Evolutionary conservation across 2,329 filamentous ascomycete species (phyloP), one percentile per base, ranked within the genome.

Genomic region (Penicillium hordei): DNA sequence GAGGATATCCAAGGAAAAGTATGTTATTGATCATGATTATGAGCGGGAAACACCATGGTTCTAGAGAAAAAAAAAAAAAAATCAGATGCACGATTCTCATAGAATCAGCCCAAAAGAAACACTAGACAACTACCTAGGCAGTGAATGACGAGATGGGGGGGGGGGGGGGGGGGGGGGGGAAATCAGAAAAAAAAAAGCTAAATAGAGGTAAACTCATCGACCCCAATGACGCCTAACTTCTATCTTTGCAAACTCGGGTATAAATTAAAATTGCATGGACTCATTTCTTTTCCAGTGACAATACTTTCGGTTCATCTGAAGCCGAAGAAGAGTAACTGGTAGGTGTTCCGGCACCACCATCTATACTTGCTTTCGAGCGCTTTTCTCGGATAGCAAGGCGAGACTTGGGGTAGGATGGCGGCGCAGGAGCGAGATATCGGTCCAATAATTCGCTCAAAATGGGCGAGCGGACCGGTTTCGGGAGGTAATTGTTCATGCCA

Each of bases 401-500:
- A 12, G 68, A 70, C 46, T 62, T 72, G 21, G 68, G 67, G 48
- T 70, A 69, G 1, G 76, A 75, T 1, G 78, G 73, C 9, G 77
- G 73, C 10, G 76, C 73, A 48, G 85, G 83, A 15, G 77, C 76
- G 9, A 89, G 79, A 67, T 89, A 89, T 31, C 82, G 81, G 65
- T 89, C 86, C 13, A 97, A 78, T 78, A 97, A 93, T 69, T 87
- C 87, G 76, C 91, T 94, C 53, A 97, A 80, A 40, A 95, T 87
- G 46, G 93, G 89, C 4, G 90, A 91, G 60, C 92, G 85, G n/a
- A 97, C 93, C 1, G 93, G 93, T 72, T 97, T 97, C 17, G 93
- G 92, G 1, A 97, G 84, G 68, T 97, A 97, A 69, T 97, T 94
- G 74, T 97, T 96, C 93, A 97, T 97, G 44, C 93, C 93, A 1